Evolutionary conservation across 2,329 filamentous ascomycete species (phyloP).

Genomic region (Didymellaceae sp.): DNA sequence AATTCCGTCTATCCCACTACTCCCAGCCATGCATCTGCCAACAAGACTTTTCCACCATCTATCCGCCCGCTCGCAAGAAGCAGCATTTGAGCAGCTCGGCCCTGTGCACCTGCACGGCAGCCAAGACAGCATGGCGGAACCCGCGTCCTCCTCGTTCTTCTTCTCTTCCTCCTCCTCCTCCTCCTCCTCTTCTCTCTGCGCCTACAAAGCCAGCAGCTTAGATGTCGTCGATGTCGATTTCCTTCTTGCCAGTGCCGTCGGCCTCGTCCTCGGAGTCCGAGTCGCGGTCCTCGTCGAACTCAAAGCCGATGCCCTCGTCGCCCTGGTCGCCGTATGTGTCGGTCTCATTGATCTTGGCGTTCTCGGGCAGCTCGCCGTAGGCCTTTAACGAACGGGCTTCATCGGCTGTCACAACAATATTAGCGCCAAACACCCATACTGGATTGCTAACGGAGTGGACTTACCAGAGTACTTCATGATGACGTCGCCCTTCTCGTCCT

Average conservation of each 20-base stretch:
- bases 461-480: slow-evolving; percentile 81
- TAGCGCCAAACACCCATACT: slow-evolving; percentile 67
- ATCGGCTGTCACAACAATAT: slow-evolving; percentile 75
- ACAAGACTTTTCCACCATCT: slow-evolving; percentile 18
- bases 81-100: slow-evolving; percentile 49
- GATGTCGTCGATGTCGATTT: slow-evolving; percentile 96
- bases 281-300: slow-evolving; percentile 92
- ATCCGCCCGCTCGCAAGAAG: slow-evolving; percentile 49
- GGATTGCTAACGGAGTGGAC: background rate
- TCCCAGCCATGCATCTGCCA: background rate
- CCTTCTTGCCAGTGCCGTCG: slow-evolving; percentile 71
- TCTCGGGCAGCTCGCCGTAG: slow-evolving; percentile 96
- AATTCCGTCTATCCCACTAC: slow-evolving; percentile 6
- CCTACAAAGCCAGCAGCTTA: slow-evolving; percentile 50
- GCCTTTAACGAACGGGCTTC: slow-evolving; percentile 95
- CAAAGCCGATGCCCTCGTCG: slow-evolving; percentile 93
- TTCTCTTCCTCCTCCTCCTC: background rate
- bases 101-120: slow-evolving; percentile 23
- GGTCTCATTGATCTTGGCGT: slow-evolving; percentile 99
- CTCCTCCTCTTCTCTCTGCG: too few species aligned
- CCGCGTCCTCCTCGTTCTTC: slow-evolving; percentile 1
- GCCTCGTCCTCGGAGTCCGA: slow-evolving; percentile 58
- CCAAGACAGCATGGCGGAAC: slow-evolving; percentile 50
- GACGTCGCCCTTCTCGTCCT: slow-evolving; percentile 91
- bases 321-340: slow-evolving; percentile 91